phyloP scores from a whole-genome alignment of 208 protist genomes.

The Leishmania braziliensis region DNA sequence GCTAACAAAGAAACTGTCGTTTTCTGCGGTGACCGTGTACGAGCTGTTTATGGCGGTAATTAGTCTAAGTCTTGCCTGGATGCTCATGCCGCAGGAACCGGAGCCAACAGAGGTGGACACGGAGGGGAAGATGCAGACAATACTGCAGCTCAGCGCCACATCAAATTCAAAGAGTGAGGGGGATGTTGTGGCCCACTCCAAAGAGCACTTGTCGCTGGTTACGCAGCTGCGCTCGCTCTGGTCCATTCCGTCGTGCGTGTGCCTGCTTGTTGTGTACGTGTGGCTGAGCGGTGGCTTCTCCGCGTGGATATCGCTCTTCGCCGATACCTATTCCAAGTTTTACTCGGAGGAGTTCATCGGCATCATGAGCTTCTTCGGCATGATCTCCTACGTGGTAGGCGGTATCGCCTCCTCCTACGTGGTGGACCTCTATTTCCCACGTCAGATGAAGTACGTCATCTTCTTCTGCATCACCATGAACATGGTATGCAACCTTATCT shows the following conservation, averaged over 20 bases:
- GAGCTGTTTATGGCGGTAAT: constrained; percentile 68
- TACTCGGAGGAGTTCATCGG: constrained; percentile 79
- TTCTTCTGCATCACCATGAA: constrained; percentile 86
- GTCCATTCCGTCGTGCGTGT: constrained; percentile 67
- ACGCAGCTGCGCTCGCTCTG: constrained; percentile 63
- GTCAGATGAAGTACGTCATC: constrained; percentile 91
- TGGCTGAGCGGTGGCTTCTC: constrained; percentile 86
- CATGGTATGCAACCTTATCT: constrained; percentile 76
- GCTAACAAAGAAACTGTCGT: constrained; percentile 52
- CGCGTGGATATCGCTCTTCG: constrained; percentile 87
- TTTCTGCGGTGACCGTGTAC: constrained; percentile 69
- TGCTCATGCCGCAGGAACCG: constrained; percentile 62
- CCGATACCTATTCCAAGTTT: constrained; percentile 67
- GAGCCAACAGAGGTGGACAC: constrained; percentile 4
- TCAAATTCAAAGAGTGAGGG: constrained; percentile 2
- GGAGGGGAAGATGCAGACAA: constrained; percentile 9
- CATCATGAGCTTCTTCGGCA: constrained; percentile 83
- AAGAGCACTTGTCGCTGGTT: constrained; percentile 48
- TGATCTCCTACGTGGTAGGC: constrained; percentile 74
- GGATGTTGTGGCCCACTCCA: constrained; percentile 26
- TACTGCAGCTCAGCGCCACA: neutral
- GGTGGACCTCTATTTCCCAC: constrained; percentile 80
- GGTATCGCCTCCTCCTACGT: constrained; percentile 80
- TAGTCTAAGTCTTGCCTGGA: constrained; percentile 51
- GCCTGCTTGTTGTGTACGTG: constrained; percentile 80